Base-by-base conservation (phyloP, 2,329 filamentous ascomycete genomes). In the Xylaria multiplex region DNA sequence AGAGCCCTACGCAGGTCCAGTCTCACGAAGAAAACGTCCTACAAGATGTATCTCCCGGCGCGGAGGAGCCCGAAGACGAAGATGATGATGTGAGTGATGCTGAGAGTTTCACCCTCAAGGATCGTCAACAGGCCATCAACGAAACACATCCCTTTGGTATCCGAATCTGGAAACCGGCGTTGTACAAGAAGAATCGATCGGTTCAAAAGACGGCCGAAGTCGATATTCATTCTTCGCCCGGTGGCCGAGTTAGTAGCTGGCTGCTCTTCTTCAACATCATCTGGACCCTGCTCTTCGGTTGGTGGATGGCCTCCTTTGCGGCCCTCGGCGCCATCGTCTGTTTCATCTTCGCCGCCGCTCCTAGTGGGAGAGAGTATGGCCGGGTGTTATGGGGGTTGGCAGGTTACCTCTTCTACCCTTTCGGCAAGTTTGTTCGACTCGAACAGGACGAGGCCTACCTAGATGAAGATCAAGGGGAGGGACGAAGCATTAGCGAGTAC, bases 101-200 rank as follows among this genome's bases (percentile, higher is more conserved):
- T 1, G 96, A 97, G 81, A 98, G 95, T 81, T 99, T 99, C 78
- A 99, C 96, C 0, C 86, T 99, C 73, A 97, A 96, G 79, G 96
- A 99, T 79, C 89, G 96, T 62, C 96, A 99, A 80, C 90, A 97
- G 77, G 96, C 96, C 70, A 99, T 99, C 84, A 99, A 99, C 81
- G 91, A 97, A 78, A 99, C 96, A 0, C 96, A 99, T 83, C 96
- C 96, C 0, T 99, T 99, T 74, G 96, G 96, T 84, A 98, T 99
- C 77, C 90, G 96, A 77, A 93, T 99, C 69, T 99, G 96, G 96
- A 99, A 99, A 79, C 96, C 96, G 49, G 96, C 96, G 1, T 80
- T 99, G 69, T 99, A 99, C 86, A 99, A 99, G 81, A 99, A 99
- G 80, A 90, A 91, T 73, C 90, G 96, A 63, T 99, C 96, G 0